A percentile compares a stretch with the other conserved stretches of the same genome.
Evolutionary conservation across 192 early-diverging fungal species (phyloP).

Genomic region (Glomus cerebriforme): DNA sequence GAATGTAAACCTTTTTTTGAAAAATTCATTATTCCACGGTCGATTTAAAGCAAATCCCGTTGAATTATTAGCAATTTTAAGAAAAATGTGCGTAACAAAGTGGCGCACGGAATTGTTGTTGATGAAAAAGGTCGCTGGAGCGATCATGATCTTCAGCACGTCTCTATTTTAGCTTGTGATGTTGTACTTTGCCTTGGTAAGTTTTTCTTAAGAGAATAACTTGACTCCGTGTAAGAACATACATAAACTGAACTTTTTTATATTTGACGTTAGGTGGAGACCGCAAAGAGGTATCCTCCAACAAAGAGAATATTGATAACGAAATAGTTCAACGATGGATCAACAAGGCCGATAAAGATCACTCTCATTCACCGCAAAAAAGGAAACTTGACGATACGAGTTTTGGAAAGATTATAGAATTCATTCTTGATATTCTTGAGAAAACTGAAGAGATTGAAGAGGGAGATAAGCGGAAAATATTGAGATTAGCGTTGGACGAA

Average conservation of each 20-base stretch:
- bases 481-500: background rate
- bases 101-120: conserved; percentile 20
- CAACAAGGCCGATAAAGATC: background rate
- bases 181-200: conserved; percentile 26
- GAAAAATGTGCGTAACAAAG: conserved; percentile 18
- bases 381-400: conserved; percentile 7
- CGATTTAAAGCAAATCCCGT: conserved; percentile 11
- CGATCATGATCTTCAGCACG: conserved; percentile 16
- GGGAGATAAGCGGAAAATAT: conserved; percentile 1
- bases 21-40: conserved; percentile 9
- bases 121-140: conserved; percentile 20
- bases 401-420: conserved; percentile 2
- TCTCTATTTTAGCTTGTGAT: conserved; percentile 17
- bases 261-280: conserved; percentile 24
- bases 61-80: conserved; percentile 21
- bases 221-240: conserved; percentile 6
- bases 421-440: conserved; percentile 11
- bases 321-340: background rate
- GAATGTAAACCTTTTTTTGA: no score
- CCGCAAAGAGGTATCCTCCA: conserved; percentile 15
- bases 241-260: conserved; percentile 25
- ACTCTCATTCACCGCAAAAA: background rate
- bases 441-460: conserved; percentile 7
- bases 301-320: conserved; percentile 24
- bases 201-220: conserved; percentile 16